Evolutionary conservation across 2,329 filamentous ascomycete species (phyloP), one percentile per base, ranked within the genome.

Genomic region (Aureobasidium subglaciale): DNA sequence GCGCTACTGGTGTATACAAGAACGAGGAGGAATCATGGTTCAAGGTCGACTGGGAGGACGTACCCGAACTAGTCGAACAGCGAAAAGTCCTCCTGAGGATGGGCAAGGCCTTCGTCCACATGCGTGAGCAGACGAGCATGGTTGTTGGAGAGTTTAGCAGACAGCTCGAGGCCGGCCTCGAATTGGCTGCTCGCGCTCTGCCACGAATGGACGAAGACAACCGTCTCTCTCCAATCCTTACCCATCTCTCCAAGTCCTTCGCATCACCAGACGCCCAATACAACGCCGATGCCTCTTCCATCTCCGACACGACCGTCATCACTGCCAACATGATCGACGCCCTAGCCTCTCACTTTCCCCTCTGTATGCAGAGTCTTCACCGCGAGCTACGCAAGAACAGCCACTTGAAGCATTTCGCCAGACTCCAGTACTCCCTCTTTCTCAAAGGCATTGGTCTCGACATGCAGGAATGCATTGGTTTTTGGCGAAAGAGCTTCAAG

Each of bases 201-300:
- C 93, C 93, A 0, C 85, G 91, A 10, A 82, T 99, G 32, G 93
- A 99, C 68, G 93, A 99, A 76, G 93, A 99, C 69, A 92, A 97
- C 70, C 87, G 93, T 42, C 81, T 99, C 15, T 80, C 82, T 0
- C 86, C 86, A 1, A 88, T 89, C 59, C 75, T 89, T 27, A 78
- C 82, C 40, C 85, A 99, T 67, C 81, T 99, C n/a, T 93, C 90
- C 58, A 92, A 95, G 70, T 96, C 92, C 68, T 99, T 99, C 71
- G 86, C 89, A 62, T 90, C 92, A 0, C 93, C 93, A 1, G 92
- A 96, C 66, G 84, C 90, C 7, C 82, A 84, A 11, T 96, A 95
- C 74, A 81, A 82, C 62, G 79, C 83, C 20, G 78, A 84, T 57
- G 80, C 80, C 1, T 77, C 84, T 2, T 65, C 64, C 42, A 63